Percentiles rank a stretch among this genome's conserved stretches.
These are phyloP conservation scores for Phytophthora fragariae DNA, from an alignment of 352 stramenopile genomes.

Conservation along the genomic window DNA sequence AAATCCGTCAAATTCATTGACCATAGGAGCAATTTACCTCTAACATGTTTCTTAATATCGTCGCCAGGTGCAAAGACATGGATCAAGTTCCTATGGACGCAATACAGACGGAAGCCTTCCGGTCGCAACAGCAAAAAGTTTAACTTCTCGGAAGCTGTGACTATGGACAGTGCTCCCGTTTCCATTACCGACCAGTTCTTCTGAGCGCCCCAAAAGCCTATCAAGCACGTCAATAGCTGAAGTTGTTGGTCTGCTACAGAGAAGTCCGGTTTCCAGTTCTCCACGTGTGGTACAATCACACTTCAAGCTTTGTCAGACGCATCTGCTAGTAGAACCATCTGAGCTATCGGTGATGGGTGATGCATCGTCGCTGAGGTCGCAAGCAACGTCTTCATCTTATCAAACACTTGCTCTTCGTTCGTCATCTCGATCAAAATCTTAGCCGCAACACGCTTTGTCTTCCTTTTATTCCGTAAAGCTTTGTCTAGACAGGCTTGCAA, in stretches of 20 bases:
- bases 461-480: not conserved
- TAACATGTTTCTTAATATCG: constrained; percentile 6
- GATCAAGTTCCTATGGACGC: constrained; percentile 2
- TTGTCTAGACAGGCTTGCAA: not conserved
- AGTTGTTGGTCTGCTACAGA: not conserved
- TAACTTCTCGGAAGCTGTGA: constrained; percentile 4
- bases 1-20: constrained; percentile 1
- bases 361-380: not conserved
- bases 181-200: constrained; percentile 6
- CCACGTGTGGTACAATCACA: not conserved
- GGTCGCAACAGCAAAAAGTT: constrained; percentile 1
- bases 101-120: not conserved
- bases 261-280: not conserved
- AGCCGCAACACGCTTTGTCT: not conserved
- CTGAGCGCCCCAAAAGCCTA: not conserved
- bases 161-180: constrained; percentile 9
- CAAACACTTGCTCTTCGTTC: not conserved
- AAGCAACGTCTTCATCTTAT: not conserved
- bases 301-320: constrained; percentile 1
- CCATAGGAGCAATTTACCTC: not conserved
- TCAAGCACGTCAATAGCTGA: not conserved
- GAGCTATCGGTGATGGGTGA: not conserved
- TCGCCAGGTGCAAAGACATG: constrained; percentile 6
- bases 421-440: not conserved
- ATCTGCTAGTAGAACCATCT: not conserved